Percentiles rank a stretch among this genome's conserved stretches.
phyloP scores from a whole-genome alignment of 78 protist species.

The Dictyostelium capitatum region DNA sequence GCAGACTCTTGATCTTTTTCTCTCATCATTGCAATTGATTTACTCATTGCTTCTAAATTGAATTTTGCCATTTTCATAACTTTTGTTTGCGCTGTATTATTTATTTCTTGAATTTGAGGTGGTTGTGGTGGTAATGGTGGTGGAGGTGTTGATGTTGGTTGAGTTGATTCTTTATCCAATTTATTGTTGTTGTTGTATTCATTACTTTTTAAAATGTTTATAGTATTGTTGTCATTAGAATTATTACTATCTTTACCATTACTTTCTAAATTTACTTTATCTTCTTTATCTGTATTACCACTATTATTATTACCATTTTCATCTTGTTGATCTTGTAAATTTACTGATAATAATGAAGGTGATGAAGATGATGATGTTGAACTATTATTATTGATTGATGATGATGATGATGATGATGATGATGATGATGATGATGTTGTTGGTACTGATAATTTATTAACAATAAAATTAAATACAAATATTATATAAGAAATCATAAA shows the following conservation, averaged over 20 bases:
- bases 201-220: background rate
- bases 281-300: background rate
- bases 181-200: background rate
- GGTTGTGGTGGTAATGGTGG: background rate
- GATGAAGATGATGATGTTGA: background rate
- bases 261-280: background rate
- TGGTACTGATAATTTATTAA: background rate
- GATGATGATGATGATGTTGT: background rate
- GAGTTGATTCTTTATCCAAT: background rate
- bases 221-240: background rate
- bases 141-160: background rate
- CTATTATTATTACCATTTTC: background rate
- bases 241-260: background rate
- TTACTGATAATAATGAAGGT: background rate
- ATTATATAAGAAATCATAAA: conserved; percentile 18
- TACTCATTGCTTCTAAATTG: conserved; percentile 64
- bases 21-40: conserved; percentile 55
- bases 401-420: background rate
- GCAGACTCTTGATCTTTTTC: conserved; percentile 20
- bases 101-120: background rate
- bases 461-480: conserved; percentile 4
- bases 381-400: background rate
- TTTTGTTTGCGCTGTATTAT: background rate
- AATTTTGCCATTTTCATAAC: conserved; percentile 49
- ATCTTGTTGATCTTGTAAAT: background rate